phyloP scores from a whole-genome alignment of 257 asterid genomes.

The Nicotiana benthamiana region DNA sequence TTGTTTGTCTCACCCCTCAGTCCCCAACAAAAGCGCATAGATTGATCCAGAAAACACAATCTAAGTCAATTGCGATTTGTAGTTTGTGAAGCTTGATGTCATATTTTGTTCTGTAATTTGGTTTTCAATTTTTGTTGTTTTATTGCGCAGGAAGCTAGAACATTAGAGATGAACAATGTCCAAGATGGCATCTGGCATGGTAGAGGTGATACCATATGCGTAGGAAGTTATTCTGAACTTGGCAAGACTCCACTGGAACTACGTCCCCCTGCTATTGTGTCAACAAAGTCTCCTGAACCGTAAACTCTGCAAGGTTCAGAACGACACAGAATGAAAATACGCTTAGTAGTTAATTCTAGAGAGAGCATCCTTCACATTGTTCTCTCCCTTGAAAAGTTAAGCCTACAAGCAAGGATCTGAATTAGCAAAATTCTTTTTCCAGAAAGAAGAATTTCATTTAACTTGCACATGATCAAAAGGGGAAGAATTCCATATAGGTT shows the following conservation, averaged over 20 bases:
- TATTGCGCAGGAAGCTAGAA: slow-evolving; percentile 76
- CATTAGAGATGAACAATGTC: slow-evolving; percentile 94
- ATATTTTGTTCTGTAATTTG: neutral
- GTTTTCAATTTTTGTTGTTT: neutral
- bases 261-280: slow-evolving; percentile 31
- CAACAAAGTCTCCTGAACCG: slow-evolving; percentile 41
- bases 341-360: neutral
- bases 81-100: neutral
- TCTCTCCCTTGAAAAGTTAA: neutral
- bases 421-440: neutral
- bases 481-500: neutral
- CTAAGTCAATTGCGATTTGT: neutral
- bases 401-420: neutral
- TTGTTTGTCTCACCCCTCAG: neutral
- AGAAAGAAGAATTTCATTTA: neutral
- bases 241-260: slow-evolving; percentile 27
- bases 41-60: neutral
- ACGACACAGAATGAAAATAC: neutral
- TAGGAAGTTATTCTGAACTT: slow-evolving; percentile 54
- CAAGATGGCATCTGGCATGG: slow-evolving; percentile 95
- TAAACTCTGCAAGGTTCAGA: neutral
- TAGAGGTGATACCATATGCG: slow-evolving; percentile 82
- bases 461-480: neutral
- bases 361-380: neutral
- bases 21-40: neutral